Conservation (phyloP, 1,284 basidiomycete species). For the Cryptococcus sp. region DNA sequence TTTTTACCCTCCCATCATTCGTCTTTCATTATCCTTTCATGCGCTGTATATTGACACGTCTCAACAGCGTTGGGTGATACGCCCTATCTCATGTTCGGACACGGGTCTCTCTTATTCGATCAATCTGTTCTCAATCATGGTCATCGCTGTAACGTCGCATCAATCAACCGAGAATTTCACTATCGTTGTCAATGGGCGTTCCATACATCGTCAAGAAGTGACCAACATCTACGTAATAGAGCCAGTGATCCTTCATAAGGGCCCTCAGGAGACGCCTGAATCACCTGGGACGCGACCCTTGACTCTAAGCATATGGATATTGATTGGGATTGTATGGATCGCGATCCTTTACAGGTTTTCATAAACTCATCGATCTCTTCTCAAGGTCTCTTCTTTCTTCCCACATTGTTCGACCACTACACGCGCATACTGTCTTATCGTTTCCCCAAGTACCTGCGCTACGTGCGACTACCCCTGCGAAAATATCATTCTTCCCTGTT, state of each 20-base stretch:
- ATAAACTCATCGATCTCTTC: slow-evolving; percentile 20
- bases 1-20: background rate
- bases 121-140: slow-evolving; percentile 5
- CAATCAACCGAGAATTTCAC: slow-evolving; percentile 5
- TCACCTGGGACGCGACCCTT: too few relatives aligned
- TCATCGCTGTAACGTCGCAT: slow-evolving; percentile 18
- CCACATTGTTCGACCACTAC: slow-evolving; percentile 49
- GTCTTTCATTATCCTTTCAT: background rate
- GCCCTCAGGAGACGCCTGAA: background rate
- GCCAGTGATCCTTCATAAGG: slow-evolving; percentile 5
- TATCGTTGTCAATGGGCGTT: slow-evolving; percentile 15
- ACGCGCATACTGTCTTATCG: slow-evolving; percentile 49
- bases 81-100: too few relatives aligned
- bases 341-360: background rate
- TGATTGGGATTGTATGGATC: background rate
- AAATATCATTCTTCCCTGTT: slow-evolving; percentile 16
- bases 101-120: background rate
- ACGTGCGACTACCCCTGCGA: slow-evolving; percentile 48
- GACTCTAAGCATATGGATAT: background rate
- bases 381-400: slow-evolving; percentile 49
- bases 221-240: slow-evolving; percentile 24
- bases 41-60: too few relatives aligned
- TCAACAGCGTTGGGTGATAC: too few relatives aligned
- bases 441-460: slow-evolving; percentile 48
- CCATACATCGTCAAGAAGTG: slow-evolving; percentile 9